Conservation (phyloP, 73 alveolate species). For the Uronychia setigera region DNA sequence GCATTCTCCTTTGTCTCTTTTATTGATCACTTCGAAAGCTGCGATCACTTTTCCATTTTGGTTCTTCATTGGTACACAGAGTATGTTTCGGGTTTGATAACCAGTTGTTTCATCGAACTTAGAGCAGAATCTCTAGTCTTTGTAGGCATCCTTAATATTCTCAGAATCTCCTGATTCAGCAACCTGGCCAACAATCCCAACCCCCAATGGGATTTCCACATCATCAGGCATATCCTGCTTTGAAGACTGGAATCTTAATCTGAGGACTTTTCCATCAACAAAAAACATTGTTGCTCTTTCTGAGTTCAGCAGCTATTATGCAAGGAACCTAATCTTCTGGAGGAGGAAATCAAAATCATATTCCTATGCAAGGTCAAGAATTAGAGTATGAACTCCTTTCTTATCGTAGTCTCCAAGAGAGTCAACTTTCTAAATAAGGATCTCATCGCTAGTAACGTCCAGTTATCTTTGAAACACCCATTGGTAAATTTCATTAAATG, state of each 20-base stretch:
- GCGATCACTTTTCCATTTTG: slow-evolving; percentile 72
- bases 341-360: too few species aligned
- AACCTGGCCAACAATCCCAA: slow-evolving; percentile 70
- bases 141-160: slow-evolving; percentile 78
- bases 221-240: slow-evolving; percentile 58
- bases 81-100: slow-evolving; percentile 67
- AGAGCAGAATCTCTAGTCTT: slow-evolving; percentile 66
- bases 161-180: slow-evolving; percentile 51
- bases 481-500: too few species aligned
- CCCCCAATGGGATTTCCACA: slow-evolving; percentile 50
- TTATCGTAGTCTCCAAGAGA: too few species aligned
- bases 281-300: slow-evolving; percentile 68
- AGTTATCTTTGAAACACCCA: too few species aligned
- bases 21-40: slow-evolving; percentile 74
- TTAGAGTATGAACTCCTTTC: too few species aligned
- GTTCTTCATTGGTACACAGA: slow-evolving; percentile 75
- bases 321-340: not conserved
- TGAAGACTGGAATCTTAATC: slow-evolving; percentile 44
- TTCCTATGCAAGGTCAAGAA: too few species aligned
- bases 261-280: slow-evolving; percentile 54
- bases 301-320: slow-evolving; percentile 52
- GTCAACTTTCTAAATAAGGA: too few species aligned
- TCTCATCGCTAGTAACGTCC: too few species aligned
- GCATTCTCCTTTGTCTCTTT: slow-evolving; percentile 35
- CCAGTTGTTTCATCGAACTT: slow-evolving; percentile 67